These are phyloP conservation scores for Saccharomycopsis sp. DNA, from an alignment of 805 yeast genomes.

Conservation along the genomic window DNA sequence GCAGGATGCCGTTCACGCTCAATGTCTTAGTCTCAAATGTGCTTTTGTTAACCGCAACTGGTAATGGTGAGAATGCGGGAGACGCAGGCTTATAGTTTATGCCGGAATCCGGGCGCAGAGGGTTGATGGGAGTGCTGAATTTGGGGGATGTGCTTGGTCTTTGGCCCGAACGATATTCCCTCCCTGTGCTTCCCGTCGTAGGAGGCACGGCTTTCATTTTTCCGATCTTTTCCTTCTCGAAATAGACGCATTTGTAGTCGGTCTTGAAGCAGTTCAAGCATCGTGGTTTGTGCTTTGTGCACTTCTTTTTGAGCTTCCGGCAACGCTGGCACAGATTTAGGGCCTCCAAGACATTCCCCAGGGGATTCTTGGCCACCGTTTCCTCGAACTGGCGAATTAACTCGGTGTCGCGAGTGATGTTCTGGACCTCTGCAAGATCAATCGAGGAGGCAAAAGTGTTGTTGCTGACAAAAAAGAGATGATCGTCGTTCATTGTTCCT, in stretches of 20 bases:
- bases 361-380: constrained; percentile 9
- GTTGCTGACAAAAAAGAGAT: background rate
- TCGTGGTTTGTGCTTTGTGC: constrained; percentile 44
- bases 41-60: no score
- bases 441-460: constrained; percentile 1
- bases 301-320: constrained; percentile 36
- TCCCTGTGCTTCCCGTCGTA: background rate
- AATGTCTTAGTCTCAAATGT: no score
- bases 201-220: background rate
- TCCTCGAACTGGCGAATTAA: constrained; percentile 14
- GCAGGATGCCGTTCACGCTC: no score
- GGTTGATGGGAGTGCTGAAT: no score
- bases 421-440: constrained; percentile 15
- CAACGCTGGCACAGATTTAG: constrained; percentile 27
- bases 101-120: no score
- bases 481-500: background rate
- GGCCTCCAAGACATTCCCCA: constrained; percentile 15
- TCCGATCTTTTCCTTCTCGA: constrained; percentile 22
- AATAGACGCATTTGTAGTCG: constrained; percentile 28
- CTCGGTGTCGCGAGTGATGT: constrained; percentile 15
- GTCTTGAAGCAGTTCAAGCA: constrained; percentile 44
- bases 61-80: no score
- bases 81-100: no score
- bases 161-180: background rate
- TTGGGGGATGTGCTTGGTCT: background rate